Base-by-base conservation (phyloP, 2,329 filamentous ascomycete genomes). In the Epichloe elymi region DNA sequence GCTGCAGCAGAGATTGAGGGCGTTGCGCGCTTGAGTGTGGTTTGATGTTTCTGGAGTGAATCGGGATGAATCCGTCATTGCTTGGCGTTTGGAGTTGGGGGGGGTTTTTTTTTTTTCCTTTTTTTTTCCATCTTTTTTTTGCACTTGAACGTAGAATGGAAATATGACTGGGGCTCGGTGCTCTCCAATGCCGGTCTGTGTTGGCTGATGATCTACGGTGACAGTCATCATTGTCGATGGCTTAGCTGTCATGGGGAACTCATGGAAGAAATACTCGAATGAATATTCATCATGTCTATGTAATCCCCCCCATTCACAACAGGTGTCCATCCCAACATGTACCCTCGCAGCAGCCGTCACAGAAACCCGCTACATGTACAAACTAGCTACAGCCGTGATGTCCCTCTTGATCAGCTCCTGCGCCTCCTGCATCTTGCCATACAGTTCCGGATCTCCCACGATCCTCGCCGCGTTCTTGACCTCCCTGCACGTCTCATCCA, bases 321-420 rank as follows among this genome's bases (percentile, higher is more conserved):
- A 11, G 26, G 26, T 11, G 26, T 30, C 20, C 44, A 33, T 35
- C 44, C 6, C 2, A 0, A 35, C 23, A 26, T 26, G 23, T n/a
- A 5, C 15, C 33, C 26, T 19, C n/a, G 10, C 20, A 23, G 8
- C 44, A 46, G 17, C 17, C 33, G 12, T 14, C n/a, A 19, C 8
- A n/a, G n/a, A n/a, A n/a, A 11, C 33, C 3, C 6, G 23, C 33
- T 74, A 94, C 85, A 94, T 90, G 63, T 94, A 95, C 62, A 95
- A 68, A 65, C 84, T 88, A 14, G 89, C 88, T 39, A 90, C 88
- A 17, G 90, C 90, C 20, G 88, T 94, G 50, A 95, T 93, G 66
- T 96, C 93, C 62, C 93, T 74, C 76, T 95, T 94, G 65, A 98
- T 98, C 78, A 96, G 79, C 74, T 98, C 93, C 76, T 97, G 91